Conservation (phyloP, 441 rosid genomes). For the Populus trichocarpa region DNA sequence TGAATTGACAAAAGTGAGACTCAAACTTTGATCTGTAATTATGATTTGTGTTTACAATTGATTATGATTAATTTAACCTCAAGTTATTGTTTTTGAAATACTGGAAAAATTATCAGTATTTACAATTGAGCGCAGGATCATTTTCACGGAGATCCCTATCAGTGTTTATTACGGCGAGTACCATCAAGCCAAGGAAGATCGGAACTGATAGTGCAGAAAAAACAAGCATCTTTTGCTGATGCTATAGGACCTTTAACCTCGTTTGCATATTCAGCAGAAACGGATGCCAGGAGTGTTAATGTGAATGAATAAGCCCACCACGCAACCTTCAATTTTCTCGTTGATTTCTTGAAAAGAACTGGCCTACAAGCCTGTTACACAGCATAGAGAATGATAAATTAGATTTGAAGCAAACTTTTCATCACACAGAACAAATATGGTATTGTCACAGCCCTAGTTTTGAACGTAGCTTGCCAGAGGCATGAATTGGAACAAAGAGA, state of each 20-base stretch:
- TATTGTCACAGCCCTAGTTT: too few relatives aligned
- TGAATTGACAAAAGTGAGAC: neutral
- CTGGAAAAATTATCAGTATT: neutral
- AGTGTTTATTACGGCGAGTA: slow-evolving; percentile 42
- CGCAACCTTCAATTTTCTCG: slow-evolving; percentile 53
- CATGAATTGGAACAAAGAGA: slow-evolving; percentile 48
- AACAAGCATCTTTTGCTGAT: slow-evolving; percentile 33
- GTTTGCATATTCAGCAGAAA: slow-evolving; percentile 46
- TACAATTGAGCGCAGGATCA: slow-evolving; percentile 32
- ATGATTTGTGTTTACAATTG: neutral
- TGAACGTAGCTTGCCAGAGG: slow-evolving; percentile 33
- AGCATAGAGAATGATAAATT: too few relatives aligned
- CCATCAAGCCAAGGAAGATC: slow-evolving; percentile 43
- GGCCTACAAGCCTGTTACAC: slow-evolving; percentile 51
- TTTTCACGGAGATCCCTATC: slow-evolving; percentile 24
- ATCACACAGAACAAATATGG: too few relatives aligned
- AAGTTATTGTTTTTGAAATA: slow-evolving; percentile 8
- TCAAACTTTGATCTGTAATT: neutral
- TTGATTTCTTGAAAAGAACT: slow-evolving; percentile 51
- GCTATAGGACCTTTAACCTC: slow-evolving; percentile 36
- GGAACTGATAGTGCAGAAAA: slow-evolving; percentile 47
- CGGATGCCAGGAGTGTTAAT: slow-evolving; percentile 45
- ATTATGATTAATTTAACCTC: neutral
- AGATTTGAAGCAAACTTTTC: too few relatives aligned
- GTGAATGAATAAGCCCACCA: slow-evolving; percentile 74